Evolutionary conservation across 2,329 filamentous ascomycete species (phyloP), one percentile per base, ranked within the genome.

Genomic region (Sporothrix sp.): DNA sequence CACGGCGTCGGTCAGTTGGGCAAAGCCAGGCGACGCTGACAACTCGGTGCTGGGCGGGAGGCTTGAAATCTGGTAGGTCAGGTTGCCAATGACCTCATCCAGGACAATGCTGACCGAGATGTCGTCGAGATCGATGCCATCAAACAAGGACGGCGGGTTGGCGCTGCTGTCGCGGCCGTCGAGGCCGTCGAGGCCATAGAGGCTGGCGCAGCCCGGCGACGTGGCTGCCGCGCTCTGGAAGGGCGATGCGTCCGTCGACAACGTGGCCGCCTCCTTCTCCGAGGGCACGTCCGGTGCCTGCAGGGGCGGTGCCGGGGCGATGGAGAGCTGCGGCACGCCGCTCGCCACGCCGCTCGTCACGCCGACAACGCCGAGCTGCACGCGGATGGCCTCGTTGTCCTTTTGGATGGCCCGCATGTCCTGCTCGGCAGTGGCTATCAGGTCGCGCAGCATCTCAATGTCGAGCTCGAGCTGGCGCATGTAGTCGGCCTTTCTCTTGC

Each of bases 401-500:
- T 54, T 58, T 37, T 55, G 59, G 10, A 78, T 61, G 4, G 53
- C 54, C 3, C 58, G 56, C 2, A 65, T 60, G 38, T 75, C 71
- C 13, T 60, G 59, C 58, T 74, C 67, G 1, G 66, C 62, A 14
- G 61, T 61, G 35, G 68, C 64, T 52, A 79, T 72, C 56, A 71
- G 61, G 46, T 73, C 69, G 11, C 74, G 69, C 50, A 75, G 66
- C 54, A 66, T 65, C 13, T 67, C 65, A 16, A 74, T 63, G 57
- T 78, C 74, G 53, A 70, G 63, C 64, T 79, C 75, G 27, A 79
- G 70, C 63, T 77, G 66, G 58, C 70, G 71, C 55, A 73, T 68
- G 59, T 79, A 76, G 59, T 77, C 71, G 46, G 71, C 73, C 58
- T 78, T 78, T 58, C 75, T 72, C 60, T 75, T 71, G 14, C 75